phyloP scores from a whole-genome alignment of 768 basidiomycete species.

The Clathrus columnatus region DNA sequence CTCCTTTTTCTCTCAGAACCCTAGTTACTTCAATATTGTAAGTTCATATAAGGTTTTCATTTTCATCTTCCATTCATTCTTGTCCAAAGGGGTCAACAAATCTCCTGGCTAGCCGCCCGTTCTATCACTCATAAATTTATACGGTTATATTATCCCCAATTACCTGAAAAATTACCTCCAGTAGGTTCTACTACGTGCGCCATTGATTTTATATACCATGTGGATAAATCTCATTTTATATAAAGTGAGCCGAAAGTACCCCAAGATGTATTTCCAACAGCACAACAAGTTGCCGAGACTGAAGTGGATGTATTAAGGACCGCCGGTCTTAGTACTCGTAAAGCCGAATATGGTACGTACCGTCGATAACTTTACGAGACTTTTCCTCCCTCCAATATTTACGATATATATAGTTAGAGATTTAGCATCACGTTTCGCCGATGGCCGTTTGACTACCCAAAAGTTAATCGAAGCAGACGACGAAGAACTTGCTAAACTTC shows the following conservation, averaged over 20 bases:
- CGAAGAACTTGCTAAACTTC: conserved; percentile 65
- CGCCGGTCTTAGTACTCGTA: conserved; percentile 76
- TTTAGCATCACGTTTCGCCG: conserved; percentile 69
- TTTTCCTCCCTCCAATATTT: not conserved
- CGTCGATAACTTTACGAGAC: not conserved
- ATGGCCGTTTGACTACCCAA: conserved; percentile 67
- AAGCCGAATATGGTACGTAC: conserved; percentile 76
- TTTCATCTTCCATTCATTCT: not conserved
- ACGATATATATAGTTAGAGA: conserved; percentile 80
- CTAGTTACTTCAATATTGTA: conserved; percentile 6
- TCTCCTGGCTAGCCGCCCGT: conserved; percentile 80
- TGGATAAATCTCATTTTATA: not conserved
- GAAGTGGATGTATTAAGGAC: conserved; percentile 51
- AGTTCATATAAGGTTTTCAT: not conserved
- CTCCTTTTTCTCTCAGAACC: not conserved
- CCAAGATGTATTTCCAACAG: conserved; percentile 58
- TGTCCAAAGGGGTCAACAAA: conserved; percentile 58
- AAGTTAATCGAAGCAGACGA: conserved; percentile 65
- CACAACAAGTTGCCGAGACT: conserved; percentile 54
- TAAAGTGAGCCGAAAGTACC: conserved; percentile 4
- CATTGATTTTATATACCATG: too few species aligned
- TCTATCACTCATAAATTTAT: conserved; percentile 76
- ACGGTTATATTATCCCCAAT: conserved; percentile 60
- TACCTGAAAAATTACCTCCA: conserved; percentile 56
- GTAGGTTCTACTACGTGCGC: conserved; percentile 1